These are phyloP conservation scores for Cryptococcus sp. DNA, from an alignment of 1,284 basidiomycete species.

Conservation along the genomic window DNA sequence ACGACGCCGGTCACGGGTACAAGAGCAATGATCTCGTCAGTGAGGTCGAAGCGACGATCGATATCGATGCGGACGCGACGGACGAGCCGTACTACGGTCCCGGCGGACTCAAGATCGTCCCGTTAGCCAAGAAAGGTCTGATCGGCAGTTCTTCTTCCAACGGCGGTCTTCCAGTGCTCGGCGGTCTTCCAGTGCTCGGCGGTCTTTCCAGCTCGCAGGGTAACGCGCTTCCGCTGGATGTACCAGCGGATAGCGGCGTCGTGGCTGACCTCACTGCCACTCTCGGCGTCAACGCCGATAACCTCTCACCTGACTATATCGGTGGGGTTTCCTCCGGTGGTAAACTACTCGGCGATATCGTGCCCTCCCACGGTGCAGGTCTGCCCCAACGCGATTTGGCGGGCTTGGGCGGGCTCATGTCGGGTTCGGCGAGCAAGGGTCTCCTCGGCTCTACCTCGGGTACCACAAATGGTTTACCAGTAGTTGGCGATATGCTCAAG, in stretches of 20 bases:
- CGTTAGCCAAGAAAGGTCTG: slow-evolving; percentile 7
- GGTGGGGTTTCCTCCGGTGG: not conserved
- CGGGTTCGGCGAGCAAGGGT: not conserved
- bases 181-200: not conserved
- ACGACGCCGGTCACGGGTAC: not conserved
- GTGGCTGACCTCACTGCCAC: slow-evolving; percentile 1
- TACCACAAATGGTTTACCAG: not conserved
- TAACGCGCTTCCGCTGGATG: not conserved
- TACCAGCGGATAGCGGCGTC: slow-evolving; percentile 1
- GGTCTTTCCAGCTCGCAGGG: not conserved
- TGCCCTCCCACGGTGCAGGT: not conserved
- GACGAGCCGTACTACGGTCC: slow-evolving; percentile 14
- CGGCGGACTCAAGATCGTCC: not conserved
- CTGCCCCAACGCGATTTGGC: not conserved
- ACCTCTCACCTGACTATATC: not conserved
- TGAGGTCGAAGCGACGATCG: slow-evolving; percentile 1
- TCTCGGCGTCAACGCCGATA: not conserved
- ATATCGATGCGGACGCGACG: slow-evolving; percentile 8
- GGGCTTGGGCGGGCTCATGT: not conserved
- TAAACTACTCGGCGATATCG: not conserved
- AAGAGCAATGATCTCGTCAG: not conserved
- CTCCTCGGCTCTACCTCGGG: not conserved
- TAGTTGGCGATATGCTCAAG: not conserved
- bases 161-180: too few species aligned
- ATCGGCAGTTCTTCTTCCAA: not conserved